Evolutionary conservation across 495 filamentous ascomycete genomes (phyloP), one percentile per base, ranked within the genome.

Genomic region (Echria macrotheca): DNA sequence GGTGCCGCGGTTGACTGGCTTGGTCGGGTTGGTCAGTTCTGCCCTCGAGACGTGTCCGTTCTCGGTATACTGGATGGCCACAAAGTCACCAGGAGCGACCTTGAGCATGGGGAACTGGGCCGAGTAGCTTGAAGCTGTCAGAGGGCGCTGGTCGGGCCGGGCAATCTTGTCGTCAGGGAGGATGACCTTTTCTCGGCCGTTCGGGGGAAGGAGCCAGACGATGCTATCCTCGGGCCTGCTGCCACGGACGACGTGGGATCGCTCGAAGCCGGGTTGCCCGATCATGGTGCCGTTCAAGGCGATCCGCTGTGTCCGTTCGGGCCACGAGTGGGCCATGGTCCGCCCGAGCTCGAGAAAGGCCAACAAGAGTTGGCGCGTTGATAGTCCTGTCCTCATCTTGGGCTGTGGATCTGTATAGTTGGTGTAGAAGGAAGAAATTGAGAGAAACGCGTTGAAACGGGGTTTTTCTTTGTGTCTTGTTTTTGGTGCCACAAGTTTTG

Each of bases 31-130:
- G 22, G 44, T 12, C 11, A 10, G n/a, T 28, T 73, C 59, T 5
- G 84, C 80, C 0, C 82, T 69, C 1, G 82, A 86, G 47, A 93
- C 85, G 66, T 96, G 91, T 12, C 91, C 91, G 58, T 96, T 96
- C 55, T 96, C 91, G 41, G 79, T 73, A 65, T 88, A 93, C 15
- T 77, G 72, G 44, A 95, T 66, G 17, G 90, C 85, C 43, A 94
- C 73, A 32, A 76, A 76, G 49, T 79, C 77, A 25, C 88, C 86
- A 6, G 86, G 72, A 17, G 74, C 69, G 18, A 84, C 87, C 48
- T 80, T 63, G 10, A 94, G 76, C 53, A 79, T 77, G 2, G 82
- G 81, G 49, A 73, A 83, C 8, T 73, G 70, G 3, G 66, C 55
- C 14, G 73, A 74, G 18, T 77, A 73, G 28, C 68, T 75, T 29